phyloP scores from a whole-genome alignment of 2,329 filamentous ascomycete species.

The Boeremia lycopersici region DNA sequence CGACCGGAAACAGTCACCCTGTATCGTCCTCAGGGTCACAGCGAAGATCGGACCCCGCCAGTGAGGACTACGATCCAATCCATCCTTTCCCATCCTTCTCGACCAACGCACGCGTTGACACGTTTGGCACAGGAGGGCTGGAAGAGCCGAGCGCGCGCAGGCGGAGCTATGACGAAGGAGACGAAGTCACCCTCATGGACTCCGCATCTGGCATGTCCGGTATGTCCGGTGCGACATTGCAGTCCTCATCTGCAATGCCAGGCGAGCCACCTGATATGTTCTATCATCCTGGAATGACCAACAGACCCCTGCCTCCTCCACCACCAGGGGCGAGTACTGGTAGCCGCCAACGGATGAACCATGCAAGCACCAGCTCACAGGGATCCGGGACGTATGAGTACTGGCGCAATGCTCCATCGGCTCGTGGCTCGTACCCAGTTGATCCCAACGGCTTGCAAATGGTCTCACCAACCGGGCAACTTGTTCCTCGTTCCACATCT shows the following conservation, averaged over 20 bases:
- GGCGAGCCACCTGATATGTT: constrained; percentile 85
- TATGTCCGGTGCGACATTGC: constrained; percentile 35
- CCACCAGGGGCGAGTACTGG: constrained; percentile 59
- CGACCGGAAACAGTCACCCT: constrained; percentile 46
- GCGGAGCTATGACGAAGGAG: constrained; percentile 90
- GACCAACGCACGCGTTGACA: constrained; percentile 76
- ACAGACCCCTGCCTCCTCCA: constrained; percentile 66
- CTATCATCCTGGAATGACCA: constrained; percentile 82
- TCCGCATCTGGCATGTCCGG: constrained; percentile 28
- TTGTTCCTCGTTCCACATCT: constrained; percentile 59
- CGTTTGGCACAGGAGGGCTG: constrained; percentile 86
- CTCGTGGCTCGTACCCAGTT: constrained; percentile 40
- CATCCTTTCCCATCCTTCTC: constrained; percentile 64
- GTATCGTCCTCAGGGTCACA: constrained; percentile 54
- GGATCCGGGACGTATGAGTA: constrained; percentile 54
- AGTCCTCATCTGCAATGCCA: constrained; percentile 42
- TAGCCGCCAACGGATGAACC: constrained; percentile 50
- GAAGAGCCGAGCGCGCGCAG: constrained; percentile 74
- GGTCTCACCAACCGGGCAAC: constrained; percentile 38
- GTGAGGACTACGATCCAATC: constrained; percentile 54
- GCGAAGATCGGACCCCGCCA: constrained; percentile 51
- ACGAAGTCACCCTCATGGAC: constrained; percentile 66
- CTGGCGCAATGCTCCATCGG: constrained; percentile 43
- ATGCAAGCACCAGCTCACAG: constrained; percentile 40
- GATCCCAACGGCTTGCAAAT: constrained; percentile 41